Conservation (phyloP, 2,329 filamentous ascomycete species). For the Simplicillium sp. region DNA sequence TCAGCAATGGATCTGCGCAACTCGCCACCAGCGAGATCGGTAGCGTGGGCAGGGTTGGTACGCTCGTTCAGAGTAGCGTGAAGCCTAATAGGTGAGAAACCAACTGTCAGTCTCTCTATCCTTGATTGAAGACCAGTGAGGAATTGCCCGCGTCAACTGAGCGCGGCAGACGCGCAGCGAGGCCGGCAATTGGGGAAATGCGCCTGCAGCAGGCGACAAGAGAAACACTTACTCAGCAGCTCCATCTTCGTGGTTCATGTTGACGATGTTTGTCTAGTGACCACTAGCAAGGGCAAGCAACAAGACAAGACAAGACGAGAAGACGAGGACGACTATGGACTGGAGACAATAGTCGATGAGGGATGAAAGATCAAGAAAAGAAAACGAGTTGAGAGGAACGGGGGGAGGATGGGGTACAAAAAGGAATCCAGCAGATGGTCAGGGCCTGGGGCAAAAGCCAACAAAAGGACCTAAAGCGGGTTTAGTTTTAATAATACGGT, state of each 20-base stretch:
- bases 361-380: neutral
- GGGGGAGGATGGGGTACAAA: neutral
- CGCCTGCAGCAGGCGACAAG: neutral
- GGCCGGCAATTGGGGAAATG: neutral
- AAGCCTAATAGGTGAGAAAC: slow-evolving; percentile 8
- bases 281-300: too few species aligned
- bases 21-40: slow-evolving; percentile 9
- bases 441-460: too few species aligned
- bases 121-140: slow-evolving; percentile 1
- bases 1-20: slow-evolving; percentile 4
- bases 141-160: neutral
- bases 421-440: too few species aligned
- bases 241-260: slow-evolving; percentile 20
- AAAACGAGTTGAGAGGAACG: slow-evolving; percentile 3
- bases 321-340: neutral
- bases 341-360: neutral
- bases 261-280: slow-evolving; percentile 15
- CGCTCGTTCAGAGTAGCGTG: slow-evolving; percentile 12
- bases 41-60: slow-evolving; percentile 7
- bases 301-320: slow-evolving; percentile 1
- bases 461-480: too few species aligned
- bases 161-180: too few species aligned
- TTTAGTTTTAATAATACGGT: too few species aligned
- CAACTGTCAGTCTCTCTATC: neutral
- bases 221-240: slow-evolving; percentile 19